Percentiles rank a stretch among this genome's conserved stretches.
Evolutionary conservation across 148 eudicot species (phyloP).

Genomic region (Camellia sinensis): DNA sequence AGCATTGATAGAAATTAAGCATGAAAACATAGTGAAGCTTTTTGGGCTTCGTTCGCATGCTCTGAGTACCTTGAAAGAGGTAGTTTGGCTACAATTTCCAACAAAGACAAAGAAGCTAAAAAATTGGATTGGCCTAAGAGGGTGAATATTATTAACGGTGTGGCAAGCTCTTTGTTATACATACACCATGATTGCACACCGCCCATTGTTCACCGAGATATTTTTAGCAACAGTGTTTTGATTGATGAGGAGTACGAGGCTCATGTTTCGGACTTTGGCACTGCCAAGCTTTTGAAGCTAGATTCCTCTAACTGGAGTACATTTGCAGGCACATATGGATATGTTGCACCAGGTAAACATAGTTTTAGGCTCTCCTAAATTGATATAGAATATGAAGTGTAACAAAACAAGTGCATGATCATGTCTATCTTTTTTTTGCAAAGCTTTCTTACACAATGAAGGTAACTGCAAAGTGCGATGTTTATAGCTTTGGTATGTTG

Average conservation of each 20-base stretch:
- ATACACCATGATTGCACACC: conserved; percentile 13
- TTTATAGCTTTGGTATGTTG: conserved; percentile 46
- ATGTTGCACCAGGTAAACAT: neutral
- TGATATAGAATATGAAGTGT: neutral
- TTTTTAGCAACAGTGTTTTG: neutral
- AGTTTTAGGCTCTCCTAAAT: neutral
- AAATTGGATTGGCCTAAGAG: conserved; percentile 4
- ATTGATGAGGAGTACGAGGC: neutral
- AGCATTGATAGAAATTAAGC: conserved; percentile 35
- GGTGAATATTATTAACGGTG: conserved; percentile 7
- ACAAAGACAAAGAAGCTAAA: neutral
- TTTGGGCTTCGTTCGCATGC: conserved; percentile 32
- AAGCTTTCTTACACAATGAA: conserved; percentile 41
- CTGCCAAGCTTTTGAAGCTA: neutral
- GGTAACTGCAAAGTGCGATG: conserved; percentile 35
- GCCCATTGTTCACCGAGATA: neutral
- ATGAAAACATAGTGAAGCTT: conserved; percentile 43
- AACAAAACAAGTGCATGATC: neutral
- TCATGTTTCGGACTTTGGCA: neutral
- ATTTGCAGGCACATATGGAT: neutral
- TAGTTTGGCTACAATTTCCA: neutral
- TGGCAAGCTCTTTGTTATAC: conserved; percentile 6
- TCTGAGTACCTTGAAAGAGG: conserved; percentile 25
- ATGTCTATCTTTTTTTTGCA: conserved; percentile 13
- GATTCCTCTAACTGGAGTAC: neutral